Conservation (phyloP, 2,329 filamentous ascomycete species). For the Colletotrichum tofieldiae region DNA sequence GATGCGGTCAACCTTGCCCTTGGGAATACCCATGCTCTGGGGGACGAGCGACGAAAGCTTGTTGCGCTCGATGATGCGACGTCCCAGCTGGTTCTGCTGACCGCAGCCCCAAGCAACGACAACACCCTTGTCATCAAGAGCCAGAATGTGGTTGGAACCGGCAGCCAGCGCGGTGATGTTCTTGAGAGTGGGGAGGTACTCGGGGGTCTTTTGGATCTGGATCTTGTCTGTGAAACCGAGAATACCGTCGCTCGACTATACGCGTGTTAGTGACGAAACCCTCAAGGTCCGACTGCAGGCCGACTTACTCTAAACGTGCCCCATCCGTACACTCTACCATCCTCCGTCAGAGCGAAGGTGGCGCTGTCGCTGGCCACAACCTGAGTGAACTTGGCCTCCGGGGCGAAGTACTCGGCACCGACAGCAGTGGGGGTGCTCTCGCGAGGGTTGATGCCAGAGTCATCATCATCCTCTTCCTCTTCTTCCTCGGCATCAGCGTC, state of each 20-base stretch:
- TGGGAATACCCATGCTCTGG: constrained; percentile 73
- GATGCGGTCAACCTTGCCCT: constrained; percentile 77
- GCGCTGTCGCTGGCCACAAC: constrained; percentile 82
- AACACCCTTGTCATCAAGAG: constrained; percentile 75
- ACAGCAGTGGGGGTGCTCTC: constrained; percentile 79
- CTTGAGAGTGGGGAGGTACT: constrained; percentile 71
- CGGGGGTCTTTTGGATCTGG: constrained; percentile 63
- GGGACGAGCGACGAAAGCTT: constrained; percentile 74
- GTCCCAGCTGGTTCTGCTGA: constrained; percentile 76
- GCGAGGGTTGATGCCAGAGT: constrained; percentile 78
- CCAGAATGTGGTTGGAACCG: constrained; percentile 81
- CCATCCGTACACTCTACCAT: constrained; percentile 86
- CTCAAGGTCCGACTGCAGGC: not conserved
- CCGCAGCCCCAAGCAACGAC: constrained; percentile 82
- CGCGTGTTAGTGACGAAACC: constrained; percentile 9
- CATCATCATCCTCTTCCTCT: constrained; percentile 65
- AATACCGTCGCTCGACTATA: constrained; percentile 70
- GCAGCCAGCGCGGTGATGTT: constrained; percentile 76
- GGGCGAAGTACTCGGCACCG: constrained; percentile 71
- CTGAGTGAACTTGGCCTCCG: constrained; percentile 74
- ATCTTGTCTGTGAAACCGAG: constrained; percentile 74
- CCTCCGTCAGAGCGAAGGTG: constrained; percentile 82
- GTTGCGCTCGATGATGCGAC: constrained; percentile 73
- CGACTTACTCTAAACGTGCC: constrained; percentile 77
- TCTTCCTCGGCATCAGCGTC: constrained; percentile 64